Evolutionary conservation across 2,329 filamentous ascomycete species (phyloP), one percentile per base, ranked within the genome.

Genomic region (Calonectria fujianensis): DNA sequence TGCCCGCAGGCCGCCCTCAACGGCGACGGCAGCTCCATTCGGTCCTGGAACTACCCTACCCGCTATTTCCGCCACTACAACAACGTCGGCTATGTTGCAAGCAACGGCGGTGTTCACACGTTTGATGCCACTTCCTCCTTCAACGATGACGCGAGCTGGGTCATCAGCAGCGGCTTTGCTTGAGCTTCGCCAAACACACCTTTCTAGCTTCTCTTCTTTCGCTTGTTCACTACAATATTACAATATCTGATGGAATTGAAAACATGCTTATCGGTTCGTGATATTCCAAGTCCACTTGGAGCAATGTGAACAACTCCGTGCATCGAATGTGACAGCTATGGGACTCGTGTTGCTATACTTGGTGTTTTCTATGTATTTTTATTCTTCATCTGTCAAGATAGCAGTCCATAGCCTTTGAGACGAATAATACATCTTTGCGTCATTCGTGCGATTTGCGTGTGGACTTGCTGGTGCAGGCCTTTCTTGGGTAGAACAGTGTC

Each of bases 41-140:
- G 89, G 6, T 85, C 90, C 1, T 93, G 91, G 91, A 87, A 85
- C 54, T 92, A 91, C 78, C 91, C 92, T 0, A 92, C 91, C 0
- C 87, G 91, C 57, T 92, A 86, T 73, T 84, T 92, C 79, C 87
- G 92, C 29, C 91, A 93, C 79, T 92, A 87, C 18, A 72, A 4
- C 54, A 70, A 74, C 24, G 64, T 72, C 18, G 48, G 61, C 39
- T 91, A 91, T 65, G 81, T 83, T 16, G 89, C 88, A 4, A 91
- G 86, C 77, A 90, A 92, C 50, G 90, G 90, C 1, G 90, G 90
- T 14, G 87, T 90, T n/a, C 83, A 92, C 52, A 79, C 80, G 0
- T 93, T 91, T 74, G 91, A 93, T 75, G 80, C 83, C 0, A 77
- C 88, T 0, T 66, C 74, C 0, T 86, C 84, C 1, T 93, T 90